phyloP scores from a whole-genome alignment of 2,329 filamentous ascomycete species.

The Talaromyces sp. region DNA sequence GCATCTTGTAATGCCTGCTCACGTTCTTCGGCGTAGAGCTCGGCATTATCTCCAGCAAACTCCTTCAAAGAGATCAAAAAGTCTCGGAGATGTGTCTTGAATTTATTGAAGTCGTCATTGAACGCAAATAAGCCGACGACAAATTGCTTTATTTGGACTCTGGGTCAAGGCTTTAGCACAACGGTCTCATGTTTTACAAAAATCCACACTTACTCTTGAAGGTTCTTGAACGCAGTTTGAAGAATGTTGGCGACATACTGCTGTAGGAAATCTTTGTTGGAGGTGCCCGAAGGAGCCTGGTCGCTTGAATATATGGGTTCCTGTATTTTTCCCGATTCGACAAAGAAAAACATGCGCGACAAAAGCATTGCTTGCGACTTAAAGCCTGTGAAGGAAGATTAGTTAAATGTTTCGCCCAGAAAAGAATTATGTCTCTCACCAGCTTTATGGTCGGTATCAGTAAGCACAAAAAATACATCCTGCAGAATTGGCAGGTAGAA shows the following conservation, averaged over 20 bases:
- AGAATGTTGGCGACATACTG: conserved; percentile 82
- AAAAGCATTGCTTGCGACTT: conserved; percentile 94
- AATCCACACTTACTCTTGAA: conserved; percentile 66
- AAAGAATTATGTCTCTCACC: conserved; percentile 38
- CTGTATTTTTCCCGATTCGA: conserved; percentile 84
- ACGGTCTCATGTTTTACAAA: not conserved
- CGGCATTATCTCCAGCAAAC: conserved; percentile 90
- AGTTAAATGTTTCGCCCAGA: not conserved
- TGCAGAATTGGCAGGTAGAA: conserved; percentile 95
- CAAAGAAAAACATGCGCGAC: conserved; percentile 92
- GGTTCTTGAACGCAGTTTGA: conserved; percentile 86
- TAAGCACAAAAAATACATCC: conserved; percentile 97
- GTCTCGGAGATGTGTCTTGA: conserved; percentile 92
- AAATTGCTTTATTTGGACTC: conserved; percentile 80
- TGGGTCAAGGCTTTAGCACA: conserved; percentile 30
- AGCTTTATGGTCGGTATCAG: conserved; percentile 96
- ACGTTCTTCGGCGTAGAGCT: conserved; percentile 89
- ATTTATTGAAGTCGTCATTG: conserved; percentile 85
- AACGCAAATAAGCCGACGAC: conserved; percentile 83
- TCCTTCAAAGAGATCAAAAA: conserved; percentile 97
- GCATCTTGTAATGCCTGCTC: conserved; percentile 84
- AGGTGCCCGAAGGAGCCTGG: conserved; percentile 74
- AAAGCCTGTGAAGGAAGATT: conserved; percentile 53
- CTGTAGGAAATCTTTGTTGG: conserved; percentile 84
- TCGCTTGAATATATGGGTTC: conserved; percentile 84